Evolutionary conservation across 1,284 basidiomycete species (phyloP).

Genomic region (Apiotrichum siamense): DNA sequence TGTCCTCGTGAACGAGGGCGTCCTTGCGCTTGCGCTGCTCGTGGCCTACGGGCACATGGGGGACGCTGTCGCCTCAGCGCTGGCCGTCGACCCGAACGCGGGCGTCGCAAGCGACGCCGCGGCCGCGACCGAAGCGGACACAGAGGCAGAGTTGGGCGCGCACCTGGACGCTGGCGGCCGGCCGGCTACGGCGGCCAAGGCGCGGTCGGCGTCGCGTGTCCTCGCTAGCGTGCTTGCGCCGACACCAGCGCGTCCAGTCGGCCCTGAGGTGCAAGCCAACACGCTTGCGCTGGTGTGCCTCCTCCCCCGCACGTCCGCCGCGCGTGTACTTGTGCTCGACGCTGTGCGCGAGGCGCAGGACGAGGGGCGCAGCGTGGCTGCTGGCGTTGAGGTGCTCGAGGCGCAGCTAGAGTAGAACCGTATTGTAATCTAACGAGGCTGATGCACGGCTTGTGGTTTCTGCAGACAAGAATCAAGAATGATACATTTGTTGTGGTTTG

Average conservation of each 20-base stretch:
- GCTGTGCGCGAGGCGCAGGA: not conserved
- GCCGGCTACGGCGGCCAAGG: not conserved
- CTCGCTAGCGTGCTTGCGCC: conserved; percentile 9
- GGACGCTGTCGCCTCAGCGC: not conserved
- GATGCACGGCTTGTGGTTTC: too few species aligned
- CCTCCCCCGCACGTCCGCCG: not conserved
- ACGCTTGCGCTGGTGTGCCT: conserved; percentile 4
- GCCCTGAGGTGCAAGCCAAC: conserved; percentile 12
- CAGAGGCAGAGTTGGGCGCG: not conserved
- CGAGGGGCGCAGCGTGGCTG: not conserved
- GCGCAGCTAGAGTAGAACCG: not conserved
- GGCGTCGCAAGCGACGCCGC: not conserved
- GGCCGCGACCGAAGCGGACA: not conserved
- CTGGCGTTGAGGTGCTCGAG: not conserved
- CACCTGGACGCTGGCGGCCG: too few species aligned
- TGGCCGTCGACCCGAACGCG: not conserved
- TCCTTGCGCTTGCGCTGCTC: conserved; percentile 76
- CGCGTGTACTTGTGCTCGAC: not conserved
- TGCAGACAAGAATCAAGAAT: not conserved
- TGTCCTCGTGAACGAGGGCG: conserved; percentile 79
- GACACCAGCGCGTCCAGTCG: not conserved
- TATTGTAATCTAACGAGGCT: not conserved
- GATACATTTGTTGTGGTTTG: too few species aligned
- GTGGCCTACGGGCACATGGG: conserved; percentile 39
- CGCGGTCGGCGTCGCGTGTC: not conserved